Base-by-base conservation (phyloP, 192 early-diverging fungal genomes). In the Backusella westeae region DNA sequence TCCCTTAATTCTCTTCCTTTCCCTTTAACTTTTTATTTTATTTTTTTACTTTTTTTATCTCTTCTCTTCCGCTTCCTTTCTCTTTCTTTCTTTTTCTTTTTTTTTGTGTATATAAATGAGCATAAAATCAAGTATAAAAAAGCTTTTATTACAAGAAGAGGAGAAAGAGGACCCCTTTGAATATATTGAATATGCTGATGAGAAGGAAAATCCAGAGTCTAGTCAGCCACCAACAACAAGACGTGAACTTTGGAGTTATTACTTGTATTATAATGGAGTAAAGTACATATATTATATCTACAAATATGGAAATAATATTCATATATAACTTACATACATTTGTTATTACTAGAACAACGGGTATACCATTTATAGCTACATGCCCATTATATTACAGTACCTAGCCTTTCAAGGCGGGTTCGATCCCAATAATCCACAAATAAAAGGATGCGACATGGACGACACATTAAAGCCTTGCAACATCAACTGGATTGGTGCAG, bases 201-300 rank as follows among this genome's bases (percentile, higher is more conserved):
- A 75, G 7, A 26, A 39, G n/a, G 53, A 75, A 42, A 36, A 75
- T 1, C 36, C 35, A 41, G 10, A 39, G n/a, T 52, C 19, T 4
- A 21, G 52, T 26, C 80, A 81, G 44, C 75, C 76, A 42, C 34
- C 71, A 32, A 72, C 80, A 26, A 77, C 76, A 1, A 66, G 36
- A 32, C 42, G 73, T 29, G 80, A 81, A 38, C 35, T 81, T 35
- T 81, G 75, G 75, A 65, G 71, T 36, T 81, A 81, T 69, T 81
- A 81, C 41, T 59, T 77, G 34, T 81, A 77, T 65, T 81, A 81
- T 72, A 81, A 81, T 38, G 80, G 80, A 39, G 77, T 67, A 67
- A 67, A 35, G 23, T 63, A 41, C 21, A 63, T 14, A 23, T 34
- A 73, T 35, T 23, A 19, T 23, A 19, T 38, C 6, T 72, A 23